phyloP scores from a whole-genome alignment of 2,329 filamentous ascomycete genomes.

The Epichloe festucae region DNA sequence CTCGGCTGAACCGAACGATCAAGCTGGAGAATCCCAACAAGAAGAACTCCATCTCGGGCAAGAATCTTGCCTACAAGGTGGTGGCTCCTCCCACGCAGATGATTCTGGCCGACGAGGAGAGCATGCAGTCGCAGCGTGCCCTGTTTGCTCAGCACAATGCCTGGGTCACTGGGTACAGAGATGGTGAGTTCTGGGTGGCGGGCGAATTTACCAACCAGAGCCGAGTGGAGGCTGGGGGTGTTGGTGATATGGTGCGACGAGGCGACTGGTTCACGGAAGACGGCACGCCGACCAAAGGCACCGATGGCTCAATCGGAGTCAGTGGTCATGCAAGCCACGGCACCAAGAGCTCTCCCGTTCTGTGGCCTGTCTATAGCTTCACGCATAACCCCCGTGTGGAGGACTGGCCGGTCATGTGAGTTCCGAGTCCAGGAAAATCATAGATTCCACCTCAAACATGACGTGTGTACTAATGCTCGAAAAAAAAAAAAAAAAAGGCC shows the following conservation, averaged over 20 bases:
- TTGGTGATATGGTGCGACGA: constrained; percentile 32
- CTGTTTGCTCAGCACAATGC: constrained; percentile 32
- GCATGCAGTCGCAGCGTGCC: constrained; percentile 29
- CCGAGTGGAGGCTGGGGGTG: constrained; percentile 27
- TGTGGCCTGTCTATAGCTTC: constrained; percentile 37
- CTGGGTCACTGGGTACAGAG: constrained; percentile 36
- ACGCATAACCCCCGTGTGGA: constrained; percentile 36
- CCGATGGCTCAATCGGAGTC: constrained; percentile 1
- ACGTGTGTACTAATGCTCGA: neutral
- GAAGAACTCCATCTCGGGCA: constrained; percentile 34
- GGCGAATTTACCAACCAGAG: constrained; percentile 40
- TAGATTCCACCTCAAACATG: neutral
- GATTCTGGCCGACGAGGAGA: constrained; percentile 28
- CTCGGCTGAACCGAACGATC: constrained; percentile 35
- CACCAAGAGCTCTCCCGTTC: constrained; percentile 20
- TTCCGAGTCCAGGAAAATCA: constrained; percentile 3
- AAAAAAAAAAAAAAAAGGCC: constrained; percentile 21
- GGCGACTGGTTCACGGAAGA: constrained; percentile 31
- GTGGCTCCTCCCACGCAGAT: constrained; percentile 31
- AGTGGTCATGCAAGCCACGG: constrained; percentile 1
- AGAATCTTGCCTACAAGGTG: constrained; percentile 37
- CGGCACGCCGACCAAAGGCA: constrained; percentile 7
- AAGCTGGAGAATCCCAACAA: constrained; percentile 34
- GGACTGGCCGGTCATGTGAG: constrained; percentile 39
- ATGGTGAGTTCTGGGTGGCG: constrained; percentile 37